Base-by-base conservation (phyloP, 1,284 basidiomycete species). In the Tylopilus microsporus region DNA sequence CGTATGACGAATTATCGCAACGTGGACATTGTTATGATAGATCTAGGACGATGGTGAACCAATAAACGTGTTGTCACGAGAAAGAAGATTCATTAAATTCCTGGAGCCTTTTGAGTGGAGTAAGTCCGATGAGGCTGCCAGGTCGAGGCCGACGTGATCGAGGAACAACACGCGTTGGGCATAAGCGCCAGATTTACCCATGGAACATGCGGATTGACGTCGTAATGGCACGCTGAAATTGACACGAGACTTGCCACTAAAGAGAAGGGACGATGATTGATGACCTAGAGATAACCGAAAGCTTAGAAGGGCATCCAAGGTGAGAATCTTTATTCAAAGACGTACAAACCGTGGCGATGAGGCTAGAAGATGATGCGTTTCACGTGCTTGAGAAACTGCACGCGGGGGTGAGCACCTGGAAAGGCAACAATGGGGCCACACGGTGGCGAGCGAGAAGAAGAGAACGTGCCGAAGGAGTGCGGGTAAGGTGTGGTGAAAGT, bases 11-110 rank as follows among this genome's bases (percentile, higher is more conserved):
- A 79, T 78, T 76, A 79, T 76, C 79, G 84, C 87, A 89, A 89
- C 86, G 87, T 87, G 87, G 79, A 74, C 76, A 72, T 77, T 76
- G 79, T 79, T 68, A 68, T 68, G 80, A 83, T 79, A 79, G 84
- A 85, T 83, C 83, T 82, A 82, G 79, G 59, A 76, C 78, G 82
- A 80, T 80, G 79, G 79, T 76, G 79, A 77, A 74, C 76, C 74
- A 71, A 78, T 74, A 77, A 87, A 87, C 85, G 85, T 88, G 87
- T 79, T 77, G 75, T 74, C 75, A 72, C 70, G 75, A 82, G 82
- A 84, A 84, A 79, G 74, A 75, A 82, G 75, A 76, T 78, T 77
- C 65, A 75, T 77, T 73, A 75, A 76, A 79, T 77, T 78, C 73
- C 76, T 76, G 77, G 77, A 76, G 77, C 73, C 74, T 79, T 81